These are phyloP conservation scores for Blastocystis sp. DNA, from an alignment of 352 stramenopile species.

Conservation along the genomic window DNA sequence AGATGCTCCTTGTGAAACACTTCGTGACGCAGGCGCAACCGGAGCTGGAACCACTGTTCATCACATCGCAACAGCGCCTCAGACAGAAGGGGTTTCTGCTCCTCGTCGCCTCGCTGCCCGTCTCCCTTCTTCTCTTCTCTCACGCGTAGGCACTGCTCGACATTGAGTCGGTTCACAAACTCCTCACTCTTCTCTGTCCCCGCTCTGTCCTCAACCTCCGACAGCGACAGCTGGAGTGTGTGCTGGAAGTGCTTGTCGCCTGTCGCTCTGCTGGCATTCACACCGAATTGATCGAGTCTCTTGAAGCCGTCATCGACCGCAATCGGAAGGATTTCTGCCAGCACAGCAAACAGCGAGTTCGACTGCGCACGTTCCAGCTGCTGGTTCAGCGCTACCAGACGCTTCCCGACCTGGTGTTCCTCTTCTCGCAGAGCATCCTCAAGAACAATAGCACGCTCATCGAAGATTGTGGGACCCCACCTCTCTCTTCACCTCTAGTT, in stretches of 20 bases:
- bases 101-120: background rate
- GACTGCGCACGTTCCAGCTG: background rate
- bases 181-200: background rate
- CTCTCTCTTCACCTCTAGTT: background rate
- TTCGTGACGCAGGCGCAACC: background rate
- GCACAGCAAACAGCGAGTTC: background rate
- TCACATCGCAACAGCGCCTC: background rate
- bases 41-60: background rate
- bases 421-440: background rate
- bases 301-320: background rate
- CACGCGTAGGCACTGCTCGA: background rate
- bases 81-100: slow-evolving; percentile 20
- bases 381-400: background rate
- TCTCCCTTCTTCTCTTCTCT: background rate
- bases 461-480: background rate
- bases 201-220: background rate
- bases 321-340: background rate
- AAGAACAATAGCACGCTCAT: background rate
- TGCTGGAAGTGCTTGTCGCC: background rate
- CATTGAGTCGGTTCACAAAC: background rate
- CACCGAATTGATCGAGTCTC: background rate
- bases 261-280: background rate
- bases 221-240: background rate
- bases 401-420: background rate
- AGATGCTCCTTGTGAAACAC: background rate